Conservation (phyloP, 495 filamentous ascomycete species). For the Aspergillus egyptiacus region DNA sequence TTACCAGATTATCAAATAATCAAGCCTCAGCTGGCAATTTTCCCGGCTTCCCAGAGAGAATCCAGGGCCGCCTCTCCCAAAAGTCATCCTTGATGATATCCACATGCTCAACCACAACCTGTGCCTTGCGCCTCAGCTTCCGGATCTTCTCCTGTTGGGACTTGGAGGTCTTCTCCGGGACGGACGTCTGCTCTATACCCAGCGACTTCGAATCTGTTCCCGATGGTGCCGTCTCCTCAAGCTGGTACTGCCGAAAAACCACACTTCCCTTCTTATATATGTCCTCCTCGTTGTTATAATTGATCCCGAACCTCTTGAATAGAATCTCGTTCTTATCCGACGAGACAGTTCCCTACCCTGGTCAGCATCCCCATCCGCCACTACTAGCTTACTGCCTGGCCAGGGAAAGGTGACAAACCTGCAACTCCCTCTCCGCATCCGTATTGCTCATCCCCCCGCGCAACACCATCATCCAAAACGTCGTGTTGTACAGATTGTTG, state of each 20-base stretch:
- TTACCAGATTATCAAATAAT: not conserved
- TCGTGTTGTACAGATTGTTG: slow-evolving; percentile 97
- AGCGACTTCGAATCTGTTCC: slow-evolving; percentile 9
- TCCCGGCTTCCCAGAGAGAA: slow-evolving; percentile 69
- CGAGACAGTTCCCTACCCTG: slow-evolving; percentile 64
- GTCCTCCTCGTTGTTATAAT: slow-evolving; percentile 93
- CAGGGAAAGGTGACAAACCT: slow-evolving; percentile 46
- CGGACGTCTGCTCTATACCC: slow-evolving; percentile 15
- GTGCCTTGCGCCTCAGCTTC: slow-evolving; percentile 68
- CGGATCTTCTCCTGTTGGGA: slow-evolving; percentile 71
- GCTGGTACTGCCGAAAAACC: slow-evolving; percentile 61
- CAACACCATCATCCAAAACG: slow-evolving; percentile 84
- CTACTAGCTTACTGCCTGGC: too few species aligned
- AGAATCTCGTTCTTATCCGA: slow-evolving; percentile 94
- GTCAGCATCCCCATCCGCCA: not conserved
- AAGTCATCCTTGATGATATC: slow-evolving; percentile 95
- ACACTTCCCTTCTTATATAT: slow-evolving; percentile 93
- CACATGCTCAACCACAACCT: slow-evolving; percentile 72
- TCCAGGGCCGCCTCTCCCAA: slow-evolving; percentile 82
- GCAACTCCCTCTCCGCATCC: slow-evolving; percentile 72
- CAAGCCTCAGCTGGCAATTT: slow-evolving; percentile 53
- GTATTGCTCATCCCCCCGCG: slow-evolving; percentile 65
- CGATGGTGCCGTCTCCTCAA: slow-evolving; percentile 30
- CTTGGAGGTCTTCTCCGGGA: slow-evolving; percentile 51
- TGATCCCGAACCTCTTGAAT: slow-evolving; percentile 82